A percentile compares a stretch with the other conserved stretches of the same genome.
These are phyloP conservation scores for Neurospora sp. DNA, from an alignment of 495 filamentous ascomycete species.

Conservation along the genomic window DNA sequence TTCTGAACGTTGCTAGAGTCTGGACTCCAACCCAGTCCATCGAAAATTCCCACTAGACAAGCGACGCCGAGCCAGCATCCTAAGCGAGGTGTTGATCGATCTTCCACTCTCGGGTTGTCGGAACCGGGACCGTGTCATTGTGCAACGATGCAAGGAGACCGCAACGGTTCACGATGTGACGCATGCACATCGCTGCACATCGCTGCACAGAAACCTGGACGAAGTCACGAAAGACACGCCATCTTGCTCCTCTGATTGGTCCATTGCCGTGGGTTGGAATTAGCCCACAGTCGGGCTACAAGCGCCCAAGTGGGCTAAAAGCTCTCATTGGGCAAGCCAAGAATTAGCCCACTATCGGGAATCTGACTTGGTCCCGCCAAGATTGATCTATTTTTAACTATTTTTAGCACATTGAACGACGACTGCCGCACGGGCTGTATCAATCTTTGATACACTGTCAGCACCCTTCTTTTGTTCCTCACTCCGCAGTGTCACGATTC, in stretches of 20 bases:
- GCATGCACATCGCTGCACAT: background rate
- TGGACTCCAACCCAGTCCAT: background rate
- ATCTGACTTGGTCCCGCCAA: constrained; percentile 5
- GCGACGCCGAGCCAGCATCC: background rate
- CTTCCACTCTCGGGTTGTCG: background rate
- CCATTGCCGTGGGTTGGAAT: background rate
- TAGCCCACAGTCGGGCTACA: constrained; percentile 7
- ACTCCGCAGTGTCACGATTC: background rate
- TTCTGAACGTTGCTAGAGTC: background rate
- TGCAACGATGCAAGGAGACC: background rate
- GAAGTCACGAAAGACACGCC: background rate
- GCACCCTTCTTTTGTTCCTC: background rate
- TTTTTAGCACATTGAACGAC: constrained; percentile 16
- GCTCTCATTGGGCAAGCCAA: constrained; percentile 12
- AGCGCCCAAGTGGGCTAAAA: constrained; percentile 21
- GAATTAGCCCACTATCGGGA: constrained; percentile 21
- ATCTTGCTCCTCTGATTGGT: constrained; percentile 9
- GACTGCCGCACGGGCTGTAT: background rate
- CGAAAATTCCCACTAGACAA: background rate
- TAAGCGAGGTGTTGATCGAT: background rate
- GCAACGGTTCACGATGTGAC: background rate
- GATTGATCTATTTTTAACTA: constrained; percentile 23
- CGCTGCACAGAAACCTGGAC: background rate
- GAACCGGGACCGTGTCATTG: background rate
- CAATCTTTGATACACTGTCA: background rate